These are phyloP conservation scores for Peterozyma xylosa DNA, from an alignment of 805 yeast genomes.

Conservation along the genomic window DNA sequence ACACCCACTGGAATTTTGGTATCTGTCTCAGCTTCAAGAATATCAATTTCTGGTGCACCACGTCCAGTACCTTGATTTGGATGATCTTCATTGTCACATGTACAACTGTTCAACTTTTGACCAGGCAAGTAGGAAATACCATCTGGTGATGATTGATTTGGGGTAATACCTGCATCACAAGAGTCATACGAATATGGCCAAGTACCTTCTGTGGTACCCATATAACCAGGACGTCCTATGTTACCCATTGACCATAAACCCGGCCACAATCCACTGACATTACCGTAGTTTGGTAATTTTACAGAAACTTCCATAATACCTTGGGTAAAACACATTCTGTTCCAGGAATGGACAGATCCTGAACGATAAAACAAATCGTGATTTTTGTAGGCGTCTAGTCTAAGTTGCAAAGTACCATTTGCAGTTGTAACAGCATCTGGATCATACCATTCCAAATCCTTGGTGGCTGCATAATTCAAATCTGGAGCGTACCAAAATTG, in stretches of 20 bases:
- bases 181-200: constrained; percentile 43
- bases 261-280: constrained; percentile 40
- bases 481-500: constrained; percentile 39
- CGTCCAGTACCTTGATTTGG: constrained; percentile 41
- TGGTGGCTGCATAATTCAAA: constrained; percentile 37
- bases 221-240: constrained; percentile 39
- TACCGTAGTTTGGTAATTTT: constrained; percentile 33
- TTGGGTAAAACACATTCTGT: constrained; percentile 36
- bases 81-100: constrained; percentile 36
- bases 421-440: constrained; percentile 38
- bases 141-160: constrained; percentile 40
- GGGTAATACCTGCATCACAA: constrained; percentile 44
- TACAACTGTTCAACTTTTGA: constrained; percentile 34
- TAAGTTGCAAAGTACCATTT: constrained; percentile 30
- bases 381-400: constrained; percentile 33
- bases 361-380: constrained; percentile 38
- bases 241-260: constrained; percentile 45
- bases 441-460: constrained; percentile 45
- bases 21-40: constrained; percentile 36
- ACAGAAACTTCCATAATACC: constrained; percentile 35
- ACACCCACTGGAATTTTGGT: constrained; percentile 26
- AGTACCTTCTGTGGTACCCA: constrained; percentile 40
- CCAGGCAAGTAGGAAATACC: constrained; percentile 40
- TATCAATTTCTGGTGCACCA: constrained; percentile 46
- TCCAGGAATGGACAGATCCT: constrained; percentile 43